These are phyloP conservation scores for Claviceps lovelessii DNA, from an alignment of 2,329 filamentous ascomycete species.

Conservation along the genomic window DNA sequence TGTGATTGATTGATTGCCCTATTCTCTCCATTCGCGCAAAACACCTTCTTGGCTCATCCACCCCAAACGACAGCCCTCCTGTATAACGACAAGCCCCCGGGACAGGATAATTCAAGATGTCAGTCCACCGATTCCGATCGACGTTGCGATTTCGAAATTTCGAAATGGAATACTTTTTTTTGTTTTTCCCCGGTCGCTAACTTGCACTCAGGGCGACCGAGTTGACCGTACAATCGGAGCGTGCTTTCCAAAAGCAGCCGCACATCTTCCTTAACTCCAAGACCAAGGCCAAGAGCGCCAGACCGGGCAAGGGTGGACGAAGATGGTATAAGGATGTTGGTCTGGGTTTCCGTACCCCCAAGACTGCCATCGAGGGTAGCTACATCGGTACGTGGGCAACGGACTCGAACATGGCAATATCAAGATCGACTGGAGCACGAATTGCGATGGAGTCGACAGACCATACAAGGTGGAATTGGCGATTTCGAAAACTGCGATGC, in stretches of 20 bases:
- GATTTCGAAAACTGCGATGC: neutral
- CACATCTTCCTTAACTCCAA: slow-evolving; percentile 99
- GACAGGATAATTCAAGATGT: slow-evolving; percentile 31
- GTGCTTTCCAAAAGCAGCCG: slow-evolving; percentile 99
- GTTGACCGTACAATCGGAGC: slow-evolving; percentile 99
- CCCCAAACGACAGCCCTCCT: slow-evolving; percentile 25
- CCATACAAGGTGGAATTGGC: neutral
- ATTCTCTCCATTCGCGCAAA: slow-evolving; percentile 23
- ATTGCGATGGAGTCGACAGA: neutral
- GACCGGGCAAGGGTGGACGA: slow-evolving; percentile 81
- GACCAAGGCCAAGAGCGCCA: slow-evolving; percentile 69
- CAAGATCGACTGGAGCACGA: slow-evolving; percentile 6
- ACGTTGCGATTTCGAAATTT: slow-evolving; percentile 1
- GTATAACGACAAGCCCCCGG: slow-evolving; percentile 23
- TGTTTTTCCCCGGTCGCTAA: slow-evolving; percentile 16
- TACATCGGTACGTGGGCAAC: slow-evolving; percentile 79
- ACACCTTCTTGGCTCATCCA: slow-evolving; percentile 21
- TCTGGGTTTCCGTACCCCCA: slow-evolving; percentile 97
- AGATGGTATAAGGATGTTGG: slow-evolving; percentile 99
- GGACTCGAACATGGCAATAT: neutral
- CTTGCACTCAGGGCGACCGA: slow-evolving; percentile 73
- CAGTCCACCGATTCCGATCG: slow-evolving; percentile 15
- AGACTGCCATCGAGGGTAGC: slow-evolving; percentile 93
- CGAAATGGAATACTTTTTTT: slow-evolving; percentile 3
- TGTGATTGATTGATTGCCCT: slow-evolving; percentile 23